Base-by-base conservation (phyloP, 495 filamentous ascomycete genomes). In the Elasticomyces elasticus region DNA sequence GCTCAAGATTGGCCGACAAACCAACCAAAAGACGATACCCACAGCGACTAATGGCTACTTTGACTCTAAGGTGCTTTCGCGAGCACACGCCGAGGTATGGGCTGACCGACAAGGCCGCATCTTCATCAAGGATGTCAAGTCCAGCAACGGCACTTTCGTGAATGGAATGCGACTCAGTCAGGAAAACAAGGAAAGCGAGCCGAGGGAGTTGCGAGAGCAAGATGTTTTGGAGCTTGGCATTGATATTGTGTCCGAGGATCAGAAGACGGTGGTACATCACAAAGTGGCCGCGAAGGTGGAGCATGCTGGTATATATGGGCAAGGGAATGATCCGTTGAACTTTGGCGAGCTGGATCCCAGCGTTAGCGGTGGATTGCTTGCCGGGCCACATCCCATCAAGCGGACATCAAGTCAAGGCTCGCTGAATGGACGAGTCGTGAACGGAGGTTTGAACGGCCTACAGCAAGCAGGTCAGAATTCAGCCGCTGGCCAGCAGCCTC, bases 131-230 rank as follows among this genome's bases (percentile, higher is more conserved):
- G 92, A 98, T 71, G 85, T 98, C 58, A 97, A 95, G 67, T 97
- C 92, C 3, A 97, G 92, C 1, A 98, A 98, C 62, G 92, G 92
- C 37, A 98, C 92, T 0, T 98, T 98, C 68, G 90, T 98, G 49
- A 98, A 96, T 55, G 89, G 87, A n/a, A 76, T 82, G 17, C 80
- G 92, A 23, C 66, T 98, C 46, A 96, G 92, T 9, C 85, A 79
- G 25, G 92, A 98, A 62, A 96, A 95, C 62, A 78, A 87, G 56
- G 92, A 98, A 62, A 95, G 90, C 0, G 92, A 98, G 38, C 88
- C 92, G 0, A 87, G 95, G 59, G 88, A 95, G 61, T 71, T 98
- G 24, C 81, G 87, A 53, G 86, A 89, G 52, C 79, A 85, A 58
- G 92, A 97, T 65, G 83, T 89, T 35, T 69, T 98, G 26, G 92